Conservation (phyloP, 2,329 filamentous ascomycete species). For the Dactylella cylindrospora region DNA sequence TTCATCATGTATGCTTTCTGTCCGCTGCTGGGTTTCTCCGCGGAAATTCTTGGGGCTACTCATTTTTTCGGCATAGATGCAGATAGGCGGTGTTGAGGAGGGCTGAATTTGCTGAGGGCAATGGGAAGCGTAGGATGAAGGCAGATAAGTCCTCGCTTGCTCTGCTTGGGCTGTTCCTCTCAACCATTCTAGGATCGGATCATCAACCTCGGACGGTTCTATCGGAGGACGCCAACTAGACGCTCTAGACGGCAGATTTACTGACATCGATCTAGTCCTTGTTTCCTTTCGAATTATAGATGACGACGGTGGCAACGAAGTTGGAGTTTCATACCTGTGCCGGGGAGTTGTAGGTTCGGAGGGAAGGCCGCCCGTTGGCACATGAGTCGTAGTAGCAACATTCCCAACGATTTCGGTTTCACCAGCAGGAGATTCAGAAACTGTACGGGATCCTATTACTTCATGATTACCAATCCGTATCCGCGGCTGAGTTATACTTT, state of each 20-base stretch:
- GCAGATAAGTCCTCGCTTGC: too few species aligned
- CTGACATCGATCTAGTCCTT: constrained; percentile 9
- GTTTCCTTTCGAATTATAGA: not conserved
- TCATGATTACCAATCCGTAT: not conserved
- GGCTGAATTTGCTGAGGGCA: too few species aligned
- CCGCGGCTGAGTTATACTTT: not conserved
- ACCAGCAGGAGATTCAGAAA: not conserved
- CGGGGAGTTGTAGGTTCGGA: not conserved
- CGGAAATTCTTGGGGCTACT: too few species aligned
- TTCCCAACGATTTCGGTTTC: not conserved
- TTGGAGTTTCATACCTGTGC: not conserved
- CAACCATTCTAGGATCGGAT: constrained; percentile 21
- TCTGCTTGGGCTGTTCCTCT: constrained; percentile 1
- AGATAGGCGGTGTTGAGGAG: too few species aligned
- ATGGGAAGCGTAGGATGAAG: too few species aligned
- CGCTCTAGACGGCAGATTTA: constrained; percentile 4
- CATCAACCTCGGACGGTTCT: constrained; percentile 1
- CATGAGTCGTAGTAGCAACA: not conserved
- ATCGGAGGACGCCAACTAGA: not conserved
- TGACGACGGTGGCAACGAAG: not conserved
- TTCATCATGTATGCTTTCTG: too few species aligned
- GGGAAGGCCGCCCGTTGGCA: too few species aligned
- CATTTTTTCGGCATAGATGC: too few species aligned
- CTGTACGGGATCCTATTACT: not conserved
- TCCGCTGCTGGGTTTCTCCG: too few species aligned